Conservation (phyloP, 2,329 filamentous ascomycete genomes). For the Pseudocercospora cruenta region DNA sequence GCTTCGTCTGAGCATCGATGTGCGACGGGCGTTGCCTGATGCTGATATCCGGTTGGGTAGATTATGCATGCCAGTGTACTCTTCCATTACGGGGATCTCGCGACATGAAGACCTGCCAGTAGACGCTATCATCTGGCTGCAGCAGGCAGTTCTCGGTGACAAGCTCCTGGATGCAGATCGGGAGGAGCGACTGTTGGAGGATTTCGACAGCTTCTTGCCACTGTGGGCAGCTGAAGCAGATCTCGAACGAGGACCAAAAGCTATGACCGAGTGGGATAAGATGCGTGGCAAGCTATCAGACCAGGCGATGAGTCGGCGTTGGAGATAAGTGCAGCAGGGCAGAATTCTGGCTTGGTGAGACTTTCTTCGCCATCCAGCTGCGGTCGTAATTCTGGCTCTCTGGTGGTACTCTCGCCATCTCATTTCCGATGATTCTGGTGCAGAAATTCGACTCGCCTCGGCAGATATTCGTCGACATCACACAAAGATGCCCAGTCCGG, state of each 20-base stretch:
- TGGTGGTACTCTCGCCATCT: neutral
- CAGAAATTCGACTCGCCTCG: conserved; percentile 53
- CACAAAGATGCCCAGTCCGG: conserved; percentile 56
- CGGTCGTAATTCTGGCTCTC: no score
- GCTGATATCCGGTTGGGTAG: conserved; percentile 11
- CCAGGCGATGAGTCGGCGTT: conserved; percentile 29
- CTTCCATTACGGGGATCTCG: neutral
- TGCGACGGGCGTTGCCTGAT: conserved; percentile 17
- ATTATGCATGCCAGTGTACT: conserved; percentile 3
- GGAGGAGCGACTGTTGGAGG: conserved; percentile 28
- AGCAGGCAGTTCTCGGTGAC: conserved; percentile 22
- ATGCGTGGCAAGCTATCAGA: conserved; percentile 22
- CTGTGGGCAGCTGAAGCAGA: conserved; percentile 29
- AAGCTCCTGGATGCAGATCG: conserved; percentile 21
- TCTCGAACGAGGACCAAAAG: conserved; percentile 15
- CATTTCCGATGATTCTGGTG: conserved; percentile 41
- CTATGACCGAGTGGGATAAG: conserved; percentile 12
- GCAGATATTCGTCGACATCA: conserved; percentile 47
- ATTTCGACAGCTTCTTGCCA: conserved; percentile 29
- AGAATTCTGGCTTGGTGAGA: neutral
- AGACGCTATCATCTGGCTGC: conserved; percentile 22
- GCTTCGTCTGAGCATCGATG: conserved; percentile 20
- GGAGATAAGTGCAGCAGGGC: conserved; percentile 10
- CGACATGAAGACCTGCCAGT: neutral
- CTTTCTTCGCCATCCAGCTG: no score